Percentiles rank a stretch among this genome's conserved stretches.
Conservation (phyloP, 2,329 filamentous ascomycete genomes). For the Falciphora oryzae region DNA sequence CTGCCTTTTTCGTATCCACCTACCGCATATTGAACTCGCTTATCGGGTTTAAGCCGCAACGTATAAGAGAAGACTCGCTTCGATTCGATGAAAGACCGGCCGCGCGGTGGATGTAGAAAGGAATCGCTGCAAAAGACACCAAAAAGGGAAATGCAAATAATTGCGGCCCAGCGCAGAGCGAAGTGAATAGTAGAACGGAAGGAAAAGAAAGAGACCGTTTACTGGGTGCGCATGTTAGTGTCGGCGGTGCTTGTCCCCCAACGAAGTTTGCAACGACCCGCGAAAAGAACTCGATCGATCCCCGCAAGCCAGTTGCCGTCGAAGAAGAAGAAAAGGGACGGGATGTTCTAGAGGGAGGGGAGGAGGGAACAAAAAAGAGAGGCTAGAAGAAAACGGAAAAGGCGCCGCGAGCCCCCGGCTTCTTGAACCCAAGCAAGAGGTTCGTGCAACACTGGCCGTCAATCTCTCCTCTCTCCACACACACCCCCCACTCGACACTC, state of each 20-base stretch:
- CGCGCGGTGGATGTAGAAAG: not conserved
- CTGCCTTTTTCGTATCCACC: not conserved
- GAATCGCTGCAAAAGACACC: not conserved
- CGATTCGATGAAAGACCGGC: not conserved
- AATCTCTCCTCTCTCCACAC: too few relatives aligned
- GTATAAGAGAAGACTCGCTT: not conserved
- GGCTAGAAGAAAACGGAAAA: not conserved
- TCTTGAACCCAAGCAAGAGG: too few relatives aligned
- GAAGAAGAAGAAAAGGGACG: not conserved
- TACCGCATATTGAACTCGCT: not conserved
- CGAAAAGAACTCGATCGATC: not conserved
- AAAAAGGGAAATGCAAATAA: not conserved
- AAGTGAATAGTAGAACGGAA: not conserved
- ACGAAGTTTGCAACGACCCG: not conserved
- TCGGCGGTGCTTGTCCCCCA: not conserved
- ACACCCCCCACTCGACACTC: too few relatives aligned
- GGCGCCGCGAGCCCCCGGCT: too few relatives aligned
- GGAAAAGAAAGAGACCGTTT: slow-evolving; percentile 1
- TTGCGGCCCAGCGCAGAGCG: slow-evolving; percentile 1
- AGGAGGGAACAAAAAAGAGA: slow-evolving; percentile 2
- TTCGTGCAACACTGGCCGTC: too few relatives aligned
- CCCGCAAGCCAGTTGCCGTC: slow-evolving; percentile 5
- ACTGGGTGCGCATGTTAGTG: not conserved
- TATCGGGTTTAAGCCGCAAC: not conserved
- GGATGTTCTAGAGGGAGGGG: not conserved